Base-by-base conservation (phyloP, 495 filamentous ascomycete genomes). In the Collariella sp. region DNA sequence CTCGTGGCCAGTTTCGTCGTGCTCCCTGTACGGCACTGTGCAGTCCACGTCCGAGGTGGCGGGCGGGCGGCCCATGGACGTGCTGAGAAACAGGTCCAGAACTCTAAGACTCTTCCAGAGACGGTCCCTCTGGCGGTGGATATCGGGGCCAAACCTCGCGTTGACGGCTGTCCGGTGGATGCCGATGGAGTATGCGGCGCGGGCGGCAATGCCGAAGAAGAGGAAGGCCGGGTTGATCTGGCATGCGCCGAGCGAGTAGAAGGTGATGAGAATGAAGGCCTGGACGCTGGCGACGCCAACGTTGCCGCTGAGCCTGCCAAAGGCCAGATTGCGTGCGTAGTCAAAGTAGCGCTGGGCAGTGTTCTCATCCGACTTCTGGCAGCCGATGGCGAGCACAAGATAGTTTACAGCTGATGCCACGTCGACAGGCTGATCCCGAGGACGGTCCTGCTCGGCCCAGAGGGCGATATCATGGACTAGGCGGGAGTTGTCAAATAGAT, bases 51-150 rank as follows among this genome's bases (percentile, higher is more conserved):
- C 81, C 0, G 77, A 78, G 1, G 80, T 80, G 2, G 79, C 78
- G 0, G 80, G 81, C 1, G 81, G 81, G 0, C 81, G 73, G 0
- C 81, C 81, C 61, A 83, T 69, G 1, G 79, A 83, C 36, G 77
- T 78, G 58, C 76, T 80, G 31, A 83, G 72, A 49, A 80, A 84
- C 6, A 84, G 55, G 52, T 84, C 81, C 55, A 82, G 68, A 50
- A 84, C 76, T 1, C 81, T 72, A 12, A 84, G 65, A 57, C 79
- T 82, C 59, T 79, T 82, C 81, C 80, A 84, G 0, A 82, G 70
- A 13, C 76, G 71, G 47, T 84, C 81, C 51, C 80, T 70, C 59
- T 65, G 68, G 2, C 67, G 64, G 29, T 76, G 72, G 19, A 76
- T 68, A 2, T 72, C 69, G 1, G 68, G 58, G 44, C 76, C 79